Percentiles rank a stretch among this genome's conserved stretches.
phyloP scores from a whole-genome alignment of 2,329 filamentous ascomycete species.

The Volutella citrinella region DNA sequence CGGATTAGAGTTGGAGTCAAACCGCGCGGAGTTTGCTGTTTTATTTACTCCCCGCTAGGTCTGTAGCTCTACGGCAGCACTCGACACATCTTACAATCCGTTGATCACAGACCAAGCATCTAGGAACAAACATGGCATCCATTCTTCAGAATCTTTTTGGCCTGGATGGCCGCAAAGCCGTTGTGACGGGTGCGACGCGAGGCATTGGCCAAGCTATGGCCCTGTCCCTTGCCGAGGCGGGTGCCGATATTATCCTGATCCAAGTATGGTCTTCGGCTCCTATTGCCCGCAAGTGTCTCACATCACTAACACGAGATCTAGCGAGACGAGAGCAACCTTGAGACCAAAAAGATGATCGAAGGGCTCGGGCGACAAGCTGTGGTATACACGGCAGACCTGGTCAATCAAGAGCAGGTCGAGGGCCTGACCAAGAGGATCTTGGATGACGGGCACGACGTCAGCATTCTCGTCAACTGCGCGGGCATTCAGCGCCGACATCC shows the following conservation, averaged over 20 bases:
- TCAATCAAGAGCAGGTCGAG: conserved; percentile 57
- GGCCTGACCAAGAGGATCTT: conserved; percentile 59
- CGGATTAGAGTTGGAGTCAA: no score
- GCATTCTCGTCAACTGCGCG: conserved; percentile 82
- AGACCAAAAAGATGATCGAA: conserved; percentile 61
- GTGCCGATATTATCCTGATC: conserved; percentile 54
- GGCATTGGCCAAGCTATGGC: conserved; percentile 58
- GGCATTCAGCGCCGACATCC: conserved; percentile 81
- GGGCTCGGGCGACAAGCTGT: conserved; percentile 62
- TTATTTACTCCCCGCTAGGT: no score
- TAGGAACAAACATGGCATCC: no score
- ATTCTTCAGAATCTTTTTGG: no score
- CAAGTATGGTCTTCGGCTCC: no score
- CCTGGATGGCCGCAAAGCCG: conserved; percentile 53
- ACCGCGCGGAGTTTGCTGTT: no score
- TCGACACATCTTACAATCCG: no score
- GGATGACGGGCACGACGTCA: conserved; percentile 61
- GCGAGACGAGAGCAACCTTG: no score
- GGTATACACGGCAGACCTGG: conserved; percentile 70
- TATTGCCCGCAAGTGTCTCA: conserved; percentile 8
- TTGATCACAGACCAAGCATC: no score
- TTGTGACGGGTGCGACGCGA: conserved; percentile 55
- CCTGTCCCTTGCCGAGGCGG: conserved; percentile 56
- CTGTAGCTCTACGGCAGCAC: no score
- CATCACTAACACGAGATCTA: no score